Percentiles rank a stretch among this genome's conserved stretches.
These are phyloP conservation scores for Apiotrichum gracile DNA, from an alignment of 1,284 basidiomycete species.

Conservation along the genomic window DNA sequence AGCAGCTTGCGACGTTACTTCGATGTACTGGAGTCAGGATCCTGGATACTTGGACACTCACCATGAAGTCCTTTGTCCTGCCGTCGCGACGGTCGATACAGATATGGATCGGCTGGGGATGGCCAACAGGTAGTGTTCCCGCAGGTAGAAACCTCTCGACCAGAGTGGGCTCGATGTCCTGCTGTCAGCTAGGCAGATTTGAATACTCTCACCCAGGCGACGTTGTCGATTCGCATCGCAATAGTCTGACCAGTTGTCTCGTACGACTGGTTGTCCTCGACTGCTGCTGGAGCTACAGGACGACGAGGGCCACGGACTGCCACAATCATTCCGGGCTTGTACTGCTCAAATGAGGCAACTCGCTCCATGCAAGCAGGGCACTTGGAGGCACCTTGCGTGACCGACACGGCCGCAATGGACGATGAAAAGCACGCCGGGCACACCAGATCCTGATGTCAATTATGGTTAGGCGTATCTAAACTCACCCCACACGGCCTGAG, in stretches of 20 bases:
- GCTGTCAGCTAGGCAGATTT: neutral
- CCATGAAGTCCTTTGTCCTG: slow-evolving; percentile 45
- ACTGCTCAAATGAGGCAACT: slow-evolving; percentile 20
- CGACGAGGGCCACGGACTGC: neutral
- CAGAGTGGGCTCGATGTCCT: slow-evolving; percentile 44
- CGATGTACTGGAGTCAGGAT: slow-evolving; percentile 37
- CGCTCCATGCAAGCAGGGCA: slow-evolving; percentile 29
- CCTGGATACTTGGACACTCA: slow-evolving; percentile 13
- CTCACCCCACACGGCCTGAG: slow-evolving; percentile 32
- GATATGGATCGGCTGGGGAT: slow-evolving; percentile 43
- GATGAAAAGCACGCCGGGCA: slow-evolving; percentile 39
- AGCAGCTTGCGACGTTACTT: slow-evolving; percentile 34
- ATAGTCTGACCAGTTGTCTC: slow-evolving; percentile 10
- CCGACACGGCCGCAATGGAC: slow-evolving; percentile 31
- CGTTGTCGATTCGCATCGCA: slow-evolving; percentile 45
- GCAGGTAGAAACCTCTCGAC: slow-evolving; percentile 39
- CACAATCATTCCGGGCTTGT: slow-evolving; percentile 1
- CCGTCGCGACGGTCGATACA: slow-evolving; percentile 42
- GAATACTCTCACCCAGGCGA: slow-evolving; percentile 36
- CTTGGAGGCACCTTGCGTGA: slow-evolving; percentile 22
- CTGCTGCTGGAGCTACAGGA: neutral
- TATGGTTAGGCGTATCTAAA: neutral
- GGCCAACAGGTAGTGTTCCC: slow-evolving; percentile 23
- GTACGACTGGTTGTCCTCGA: neutral
- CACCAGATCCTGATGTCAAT: slow-evolving; percentile 21